Base-by-base conservation (phyloP, 1,284 basidiomycete genomes). In the Rhodotorula sp. region DNA sequence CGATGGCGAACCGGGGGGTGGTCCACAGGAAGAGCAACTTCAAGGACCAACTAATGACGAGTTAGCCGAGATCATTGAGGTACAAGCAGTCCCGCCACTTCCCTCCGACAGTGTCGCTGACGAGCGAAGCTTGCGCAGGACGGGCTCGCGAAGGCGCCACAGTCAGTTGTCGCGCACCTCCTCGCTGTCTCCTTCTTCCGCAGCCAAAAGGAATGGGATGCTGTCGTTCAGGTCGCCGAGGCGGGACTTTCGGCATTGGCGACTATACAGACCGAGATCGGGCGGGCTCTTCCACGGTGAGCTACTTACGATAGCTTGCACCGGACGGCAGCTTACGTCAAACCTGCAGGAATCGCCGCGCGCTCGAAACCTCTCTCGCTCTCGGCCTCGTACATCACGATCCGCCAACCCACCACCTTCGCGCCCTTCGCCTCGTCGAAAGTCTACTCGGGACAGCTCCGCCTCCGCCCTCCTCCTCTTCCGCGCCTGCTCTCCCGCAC, bases 361-460 rank as follows among this genome's bases (percentile, higher is more conserved):
- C 71, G 4, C 86, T 93, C 77, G 86, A 89, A 63, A 82, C 86
- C 11, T 82, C 84, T 10, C 83, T 93, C 20, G 86, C 87, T 1
- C 88, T 85, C 0, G 88, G 91, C 6, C 84, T 96, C 24, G 90
- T 94, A 2, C 89, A 96, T 74, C 84, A 90, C 63, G 91, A 88
- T 80, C 88, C 94, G 16, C 95, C 95, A 0, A 93, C 94, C 77
- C 88, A 97, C 76, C 95, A 99, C 78, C 76, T 83, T 20, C 87
- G 88, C 55, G 94, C 95, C 1, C 81, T 88, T 40, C 82, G 85
- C 20, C 84, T 95, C 10, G 83, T 95, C 34, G 86, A 91, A 47
- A 85, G 87, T 4, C 85, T 94, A 8, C 84, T 98, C 8, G 75
- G 82, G 5, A 44, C 59, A 15, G 15, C 59, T 7, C 53, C 65